These are phyloP conservation scores for Lasiosphaeria hispida DNA, from an alignment of 495 filamentous ascomycete species.

Conservation along the genomic window DNA sequence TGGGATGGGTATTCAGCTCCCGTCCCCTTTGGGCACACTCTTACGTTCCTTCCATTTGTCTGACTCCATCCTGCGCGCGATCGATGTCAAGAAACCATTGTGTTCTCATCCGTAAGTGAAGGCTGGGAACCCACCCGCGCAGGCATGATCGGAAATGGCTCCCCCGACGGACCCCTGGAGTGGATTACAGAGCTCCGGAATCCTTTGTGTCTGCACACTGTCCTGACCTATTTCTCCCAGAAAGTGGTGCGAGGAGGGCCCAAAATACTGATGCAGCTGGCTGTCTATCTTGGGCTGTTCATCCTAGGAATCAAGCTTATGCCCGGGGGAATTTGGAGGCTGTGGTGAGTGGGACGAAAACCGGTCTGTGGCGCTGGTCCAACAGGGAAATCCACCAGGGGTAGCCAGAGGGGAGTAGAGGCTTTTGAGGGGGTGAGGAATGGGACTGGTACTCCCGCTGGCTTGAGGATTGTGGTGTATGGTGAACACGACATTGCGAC, in stretches of 20 bases:
- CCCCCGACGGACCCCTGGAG: slow-evolving; percentile 1
- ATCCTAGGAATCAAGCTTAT: slow-evolving; percentile 15
- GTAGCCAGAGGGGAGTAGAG: too few species aligned
- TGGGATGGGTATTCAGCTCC: too few species aligned
- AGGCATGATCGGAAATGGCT: slow-evolving; percentile 15
- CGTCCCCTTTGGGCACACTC: too few species aligned
- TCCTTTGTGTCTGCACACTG: background rate
- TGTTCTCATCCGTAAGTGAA: background rate
- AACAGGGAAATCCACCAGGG: too few species aligned
- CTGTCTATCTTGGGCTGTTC: slow-evolving; percentile 17
- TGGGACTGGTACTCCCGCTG: background rate
- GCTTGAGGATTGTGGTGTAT: slow-evolving; percentile 34
- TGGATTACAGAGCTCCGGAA: background rate
- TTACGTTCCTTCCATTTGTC: too few species aligned
- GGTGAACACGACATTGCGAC: slow-evolving; percentile 34
- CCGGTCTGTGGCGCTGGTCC: slow-evolving; percentile 17
- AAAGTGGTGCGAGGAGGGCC: slow-evolving; percentile 26
- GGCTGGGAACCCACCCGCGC: background rate
- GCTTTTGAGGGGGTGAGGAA: too few species aligned
- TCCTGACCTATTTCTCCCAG: slow-evolving; percentile 20
- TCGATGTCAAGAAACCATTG: background rate
- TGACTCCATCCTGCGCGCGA: background rate
- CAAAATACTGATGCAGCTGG: slow-evolving; percentile 25
- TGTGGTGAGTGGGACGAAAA: background rate
- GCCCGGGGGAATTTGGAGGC: slow-evolving; percentile 9